A percentile compares a stretch with the other conserved stretches of the same genome.
These are phyloP conservation scores for Yarrowia sp. DNA, from an alignment of 805 yeast genomes.

Conservation along the genomic window DNA sequence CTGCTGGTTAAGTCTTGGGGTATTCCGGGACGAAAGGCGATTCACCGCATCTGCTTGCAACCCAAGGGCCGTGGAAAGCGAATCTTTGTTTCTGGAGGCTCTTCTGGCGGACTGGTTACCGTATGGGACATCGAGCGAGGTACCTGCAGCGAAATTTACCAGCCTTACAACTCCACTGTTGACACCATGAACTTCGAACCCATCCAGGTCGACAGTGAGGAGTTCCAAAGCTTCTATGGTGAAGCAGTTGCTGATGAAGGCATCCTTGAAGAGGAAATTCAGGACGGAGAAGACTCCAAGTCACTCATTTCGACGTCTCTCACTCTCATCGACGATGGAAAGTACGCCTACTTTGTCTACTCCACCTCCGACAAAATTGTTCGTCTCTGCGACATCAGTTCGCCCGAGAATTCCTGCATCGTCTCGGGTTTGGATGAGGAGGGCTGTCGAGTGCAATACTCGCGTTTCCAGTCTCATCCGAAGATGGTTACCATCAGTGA, in stretches of 20 bases:
- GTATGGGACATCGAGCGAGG: constrained; percentile 73
- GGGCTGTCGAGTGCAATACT: constrained; percentile 30
- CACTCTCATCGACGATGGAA: constrained; percentile 12
- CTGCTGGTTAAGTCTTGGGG: constrained; percentile 61
- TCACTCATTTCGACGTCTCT: constrained; percentile 12
- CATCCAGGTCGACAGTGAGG: constrained; percentile 14
- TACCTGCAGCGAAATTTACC: constrained; percentile 51
- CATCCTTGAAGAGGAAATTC: constrained; percentile 5
- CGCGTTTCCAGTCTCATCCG: constrained; percentile 39
- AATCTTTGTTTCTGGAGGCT: constrained; percentile 67
- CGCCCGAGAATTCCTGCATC: constrained; percentile 38
- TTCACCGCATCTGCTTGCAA: constrained; percentile 48
- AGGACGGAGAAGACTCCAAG: constrained; percentile 16
- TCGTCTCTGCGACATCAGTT: constrained; percentile 41
- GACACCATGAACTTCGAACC: constrained; percentile 28
- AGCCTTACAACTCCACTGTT: constrained; percentile 32
- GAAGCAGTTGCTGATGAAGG: constrained; percentile 12
- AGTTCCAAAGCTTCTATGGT: constrained; percentile 19
- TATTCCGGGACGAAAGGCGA: constrained; percentile 51
- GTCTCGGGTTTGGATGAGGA: constrained; percentile 39
- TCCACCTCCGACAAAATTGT: constrained; percentile 33
- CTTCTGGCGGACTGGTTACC: constrained; percentile 55
- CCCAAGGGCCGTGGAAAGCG: constrained; percentile 47
- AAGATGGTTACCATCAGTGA: constrained; percentile 46
- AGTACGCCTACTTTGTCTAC: constrained; percentile 4